Percentiles rank a stretch among this genome's conserved stretches.
Conservation (phyloP, 352 stramenopile genomes). For the Saprolegnia parasitica region DNA sequence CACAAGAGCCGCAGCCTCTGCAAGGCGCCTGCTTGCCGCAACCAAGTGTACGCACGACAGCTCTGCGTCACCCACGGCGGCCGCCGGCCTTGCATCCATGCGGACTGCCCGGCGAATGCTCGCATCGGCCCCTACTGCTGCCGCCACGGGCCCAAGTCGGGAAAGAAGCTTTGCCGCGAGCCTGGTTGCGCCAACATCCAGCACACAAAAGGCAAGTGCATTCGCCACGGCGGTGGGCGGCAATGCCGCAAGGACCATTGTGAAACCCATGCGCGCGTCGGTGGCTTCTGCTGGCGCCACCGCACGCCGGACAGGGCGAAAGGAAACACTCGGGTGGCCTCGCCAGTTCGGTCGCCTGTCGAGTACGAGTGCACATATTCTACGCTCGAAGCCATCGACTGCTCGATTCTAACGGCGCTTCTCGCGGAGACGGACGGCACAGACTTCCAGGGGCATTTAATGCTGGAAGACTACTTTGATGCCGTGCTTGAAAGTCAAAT, state of each 20-base stretch:
- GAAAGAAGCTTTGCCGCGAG: conserved; percentile 15
- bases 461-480: too few relatives aligned
- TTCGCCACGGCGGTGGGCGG: conserved; percentile 21
- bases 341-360: too few relatives aligned
- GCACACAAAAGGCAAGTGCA: conserved; percentile 1
- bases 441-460: too few relatives aligned
- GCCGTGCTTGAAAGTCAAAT: too few relatives aligned
- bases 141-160: neutral
- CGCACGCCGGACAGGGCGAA: too few relatives aligned
- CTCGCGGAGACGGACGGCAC: too few relatives aligned
- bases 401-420: too few relatives aligned
- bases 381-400: too few relatives aligned
- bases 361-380: too few relatives aligned
- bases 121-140: conserved; percentile 1
- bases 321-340: too few relatives aligned
- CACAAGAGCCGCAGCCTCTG: neutral
- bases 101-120: neutral
- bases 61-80: conserved; percentile 1
- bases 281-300: conserved; percentile 20
- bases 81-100: neutral
- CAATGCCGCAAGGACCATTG: conserved; percentile 2
- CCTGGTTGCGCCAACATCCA: neutral
- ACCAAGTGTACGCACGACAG: conserved; percentile 7
- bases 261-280: conserved; percentile 4
- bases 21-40: neutral